Conservation (phyloP, 192 early-diverging fungal genomes). For the Radiomyces spectabilis region DNA sequence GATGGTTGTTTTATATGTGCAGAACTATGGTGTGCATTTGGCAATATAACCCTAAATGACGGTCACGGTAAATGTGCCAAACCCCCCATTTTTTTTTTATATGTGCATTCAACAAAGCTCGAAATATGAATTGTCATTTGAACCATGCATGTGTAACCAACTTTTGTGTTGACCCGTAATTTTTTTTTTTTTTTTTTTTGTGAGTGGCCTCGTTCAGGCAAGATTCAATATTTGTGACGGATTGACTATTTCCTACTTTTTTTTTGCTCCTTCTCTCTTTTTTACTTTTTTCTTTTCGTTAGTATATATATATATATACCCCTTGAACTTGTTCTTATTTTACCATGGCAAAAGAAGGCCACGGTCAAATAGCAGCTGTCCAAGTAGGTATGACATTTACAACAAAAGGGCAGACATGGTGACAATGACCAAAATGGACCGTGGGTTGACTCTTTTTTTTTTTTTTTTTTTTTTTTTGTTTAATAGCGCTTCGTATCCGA, state of each 20-base stretch:
- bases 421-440: neutral
- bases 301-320: no score
- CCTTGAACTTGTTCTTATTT: neutral
- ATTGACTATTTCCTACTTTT: no score
- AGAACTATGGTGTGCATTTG: no score
- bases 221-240: no score
- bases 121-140: no score
- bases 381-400: conserved; percentile 23
- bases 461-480: neutral
- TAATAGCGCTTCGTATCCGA: conserved; percentile 23
- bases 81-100: no score
- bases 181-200: neutral
- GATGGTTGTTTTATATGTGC: no score
- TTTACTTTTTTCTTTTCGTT: neutral
- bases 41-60: no score
- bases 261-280: conserved; percentile 1
- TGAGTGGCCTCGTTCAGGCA: neutral
- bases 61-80: no score
- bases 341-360: conserved; percentile 8
- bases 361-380: conserved; percentile 21
- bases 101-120: no score
- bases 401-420: neutral
- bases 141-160: no score
- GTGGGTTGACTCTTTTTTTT: neutral
- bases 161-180: no score